A percentile compares a stretch with the other conserved stretches of the same genome.
Evolutionary conservation across 2,329 filamentous ascomycete genomes (phyloP).

Genomic region (Beauveria asiatica): DNA sequence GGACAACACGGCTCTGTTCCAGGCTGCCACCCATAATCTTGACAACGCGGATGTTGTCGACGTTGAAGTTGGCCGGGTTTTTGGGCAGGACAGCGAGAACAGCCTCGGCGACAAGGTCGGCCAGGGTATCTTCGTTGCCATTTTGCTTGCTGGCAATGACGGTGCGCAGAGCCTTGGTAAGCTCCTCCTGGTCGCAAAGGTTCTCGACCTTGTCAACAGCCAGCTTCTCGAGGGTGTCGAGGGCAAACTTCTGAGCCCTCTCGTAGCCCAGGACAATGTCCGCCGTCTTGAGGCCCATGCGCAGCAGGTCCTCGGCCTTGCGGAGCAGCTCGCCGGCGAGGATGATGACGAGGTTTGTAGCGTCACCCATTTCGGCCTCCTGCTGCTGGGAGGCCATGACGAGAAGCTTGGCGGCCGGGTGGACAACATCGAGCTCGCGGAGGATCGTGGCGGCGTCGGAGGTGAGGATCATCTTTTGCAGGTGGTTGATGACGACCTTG

Average conservation of each 20-base stretch:
- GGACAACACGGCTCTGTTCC: slow-evolving; percentile 88
- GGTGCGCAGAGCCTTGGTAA: slow-evolving; percentile 91
- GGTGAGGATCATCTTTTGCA: slow-evolving; percentile 99
- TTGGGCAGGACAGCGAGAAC: slow-evolving; percentile 86
- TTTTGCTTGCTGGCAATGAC: slow-evolving; percentile 96
- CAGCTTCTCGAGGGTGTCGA: slow-evolving; percentile 79
- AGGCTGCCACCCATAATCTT: slow-evolving; percentile 99
- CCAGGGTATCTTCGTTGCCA: slow-evolving; percentile 82
- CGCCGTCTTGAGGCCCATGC: slow-evolving; percentile 96
- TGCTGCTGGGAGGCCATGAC: slow-evolving; percentile 99
- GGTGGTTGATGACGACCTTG: slow-evolving; percentile 99
- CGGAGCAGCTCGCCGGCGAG: slow-evolving; percentile 89
- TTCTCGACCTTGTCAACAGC: slow-evolving; percentile 86
- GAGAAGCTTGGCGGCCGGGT: slow-evolving; percentile 92
- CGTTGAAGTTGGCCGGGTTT: slow-evolving; percentile 93
- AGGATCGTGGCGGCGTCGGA: slow-evolving; percentile 97
- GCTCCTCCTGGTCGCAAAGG: slow-evolving; percentile 68
- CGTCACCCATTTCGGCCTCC: slow-evolving; percentile 98
- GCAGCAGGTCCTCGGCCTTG: slow-evolving; percentile 92
- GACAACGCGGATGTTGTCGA: slow-evolving; percentile 96
- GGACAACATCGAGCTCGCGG: slow-evolving; percentile 93
- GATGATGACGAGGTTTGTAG: slow-evolving; percentile 93
- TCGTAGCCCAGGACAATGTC: slow-evolving; percentile 96
- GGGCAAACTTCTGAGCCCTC: slow-evolving; percentile 80
- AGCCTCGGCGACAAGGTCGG: slow-evolving; percentile 76